phyloP scores from a whole-genome alignment of 1,139 yeast species.

The Lodderomyces pseudojiufengensis region DNA sequence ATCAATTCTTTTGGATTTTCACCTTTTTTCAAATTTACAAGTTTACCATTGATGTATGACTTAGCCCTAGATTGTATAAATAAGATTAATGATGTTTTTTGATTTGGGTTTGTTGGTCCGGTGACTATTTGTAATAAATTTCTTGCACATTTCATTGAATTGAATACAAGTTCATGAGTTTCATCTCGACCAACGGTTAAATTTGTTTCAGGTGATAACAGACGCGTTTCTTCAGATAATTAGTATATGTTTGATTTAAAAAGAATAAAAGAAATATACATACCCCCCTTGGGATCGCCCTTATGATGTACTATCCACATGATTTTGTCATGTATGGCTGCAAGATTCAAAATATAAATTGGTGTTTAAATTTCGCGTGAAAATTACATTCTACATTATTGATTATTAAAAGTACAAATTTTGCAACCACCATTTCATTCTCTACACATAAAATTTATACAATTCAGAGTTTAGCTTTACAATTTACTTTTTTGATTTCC shows the following conservation, averaged over 20 bases:
- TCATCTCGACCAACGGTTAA: conserved; percentile 32
- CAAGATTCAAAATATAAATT: no score
- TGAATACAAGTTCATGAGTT: conserved; percentile 16
- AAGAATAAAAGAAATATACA: conserved; percentile 4
- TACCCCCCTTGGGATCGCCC: conserved; percentile 14
- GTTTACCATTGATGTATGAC: conserved; percentile 27
- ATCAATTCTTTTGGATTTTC: conserved; percentile 15
- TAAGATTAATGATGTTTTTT: conserved; percentile 20
- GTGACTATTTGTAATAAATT: conserved; percentile 22
- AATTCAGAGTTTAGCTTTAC: neutral
- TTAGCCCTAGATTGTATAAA: conserved; percentile 30
- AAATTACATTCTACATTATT: no score
- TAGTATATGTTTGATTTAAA: conserved; percentile 3
- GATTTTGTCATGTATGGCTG: no score
- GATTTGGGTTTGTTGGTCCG: conserved; percentile 13
- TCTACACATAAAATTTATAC: no score
- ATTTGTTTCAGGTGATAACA: conserved; percentile 17
- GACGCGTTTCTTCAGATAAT: conserved; percentile 6
- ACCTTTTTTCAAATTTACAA: conserved; percentile 21
- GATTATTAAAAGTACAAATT: neutral
- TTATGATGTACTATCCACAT: conserved; percentile 16
- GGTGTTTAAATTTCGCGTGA: no score
- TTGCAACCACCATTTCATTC: neutral
- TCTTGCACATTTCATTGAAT: conserved; percentile 26
- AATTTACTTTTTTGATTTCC: conserved; percentile 12